A percentile compares a stretch with the other conserved stretches of the same genome.
These are phyloP conservation scores for Glycyrrhiza uralensis DNA, from an alignment of 306 rosid genomes.

Conservation along the genomic window DNA sequence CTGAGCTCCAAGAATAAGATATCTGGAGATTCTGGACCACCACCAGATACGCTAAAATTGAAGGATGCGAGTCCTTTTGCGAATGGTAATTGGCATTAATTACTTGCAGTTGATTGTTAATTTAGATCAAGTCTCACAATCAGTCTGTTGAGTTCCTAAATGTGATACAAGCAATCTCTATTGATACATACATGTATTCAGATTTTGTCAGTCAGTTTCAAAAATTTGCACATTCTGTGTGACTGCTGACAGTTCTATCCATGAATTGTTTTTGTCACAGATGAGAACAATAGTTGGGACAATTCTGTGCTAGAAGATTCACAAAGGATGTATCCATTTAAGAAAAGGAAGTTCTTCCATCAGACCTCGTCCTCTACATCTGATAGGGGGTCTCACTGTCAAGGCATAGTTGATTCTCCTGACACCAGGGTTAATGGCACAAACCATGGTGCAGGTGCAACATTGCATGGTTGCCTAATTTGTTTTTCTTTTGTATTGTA, in stretches of 20 bases:
- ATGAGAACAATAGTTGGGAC: conserved; percentile 36
- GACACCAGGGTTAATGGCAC: conserved; percentile 36
- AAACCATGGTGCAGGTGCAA: conserved; percentile 44
- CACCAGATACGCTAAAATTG: conserved; percentile 11
- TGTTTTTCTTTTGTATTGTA: no score
- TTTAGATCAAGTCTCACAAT: background rate
- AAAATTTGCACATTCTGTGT: background rate
- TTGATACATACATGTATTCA: background rate
- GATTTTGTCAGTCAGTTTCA: background rate
- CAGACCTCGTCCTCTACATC: conserved; percentile 46
- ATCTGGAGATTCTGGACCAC: conserved; percentile 25
- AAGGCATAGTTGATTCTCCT: conserved; percentile 38
- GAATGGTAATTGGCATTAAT: conserved; percentile 24
- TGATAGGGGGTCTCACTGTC: conserved; percentile 50
- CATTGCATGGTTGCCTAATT: conserved; percentile 20
- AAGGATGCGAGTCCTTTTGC: conserved; percentile 30
- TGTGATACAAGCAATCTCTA: background rate
- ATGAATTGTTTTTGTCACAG: conserved; percentile 34
- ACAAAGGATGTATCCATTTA: conserved; percentile 68
- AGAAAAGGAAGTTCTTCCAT: conserved; percentile 66
- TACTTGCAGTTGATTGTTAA: background rate
- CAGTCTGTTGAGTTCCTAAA: background rate
- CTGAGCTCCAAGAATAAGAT: conserved; percentile 24
- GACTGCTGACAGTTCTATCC: background rate
- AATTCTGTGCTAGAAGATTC: conserved; percentile 46